Evolutionary conservation across 306 rosid genomes (phyloP).

Genomic region (Phaseolus lunatus): DNA sequence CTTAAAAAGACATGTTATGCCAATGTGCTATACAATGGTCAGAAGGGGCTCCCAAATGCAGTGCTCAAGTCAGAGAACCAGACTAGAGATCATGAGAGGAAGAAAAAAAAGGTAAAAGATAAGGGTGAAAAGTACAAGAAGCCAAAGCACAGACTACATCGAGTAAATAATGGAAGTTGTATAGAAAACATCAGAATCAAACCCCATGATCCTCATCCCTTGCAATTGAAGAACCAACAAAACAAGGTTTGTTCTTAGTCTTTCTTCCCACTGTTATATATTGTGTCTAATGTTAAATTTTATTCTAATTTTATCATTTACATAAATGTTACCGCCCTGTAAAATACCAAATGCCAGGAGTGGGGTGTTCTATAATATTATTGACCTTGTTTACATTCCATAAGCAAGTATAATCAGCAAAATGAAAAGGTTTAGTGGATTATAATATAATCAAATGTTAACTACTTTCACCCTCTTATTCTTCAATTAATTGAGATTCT

Average conservation of each 20-base stretch:
- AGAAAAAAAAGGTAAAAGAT: constrained; percentile 37
- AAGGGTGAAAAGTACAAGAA: constrained; percentile 23
- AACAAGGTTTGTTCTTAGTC: constrained; percentile 44
- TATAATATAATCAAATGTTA: too few relatives aligned
- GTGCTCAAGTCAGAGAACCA: constrained; percentile 34
- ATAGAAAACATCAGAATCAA: constrained; percentile 40
- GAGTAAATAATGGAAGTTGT: constrained; percentile 51
- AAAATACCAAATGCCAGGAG: not conserved
- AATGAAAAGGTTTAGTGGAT: too few relatives aligned
- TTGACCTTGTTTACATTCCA: constrained; percentile 1
- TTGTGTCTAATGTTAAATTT: constrained; percentile 12
- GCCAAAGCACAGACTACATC: constrained; percentile 42
- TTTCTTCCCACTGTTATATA: constrained; percentile 7
- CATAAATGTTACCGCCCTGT: not conserved
- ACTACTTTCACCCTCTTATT: too few relatives aligned
- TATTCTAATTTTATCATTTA: not conserved
- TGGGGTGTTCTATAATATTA: not conserved
- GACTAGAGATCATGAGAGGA: constrained; percentile 28
- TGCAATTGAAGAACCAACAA: constrained; percentile 37
- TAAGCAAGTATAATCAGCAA: not conserved
- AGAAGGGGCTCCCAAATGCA: constrained; percentile 37
- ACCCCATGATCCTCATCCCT: constrained; percentile 31
- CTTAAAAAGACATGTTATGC: not conserved
- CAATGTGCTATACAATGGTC: constrained; percentile 14
- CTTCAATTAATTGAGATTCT: too few relatives aligned